Evolutionary conservation across 805 yeast species (phyloP), one percentile per base, ranked within the genome.

Genomic region (Metschnikowia arizonensis): DNA sequence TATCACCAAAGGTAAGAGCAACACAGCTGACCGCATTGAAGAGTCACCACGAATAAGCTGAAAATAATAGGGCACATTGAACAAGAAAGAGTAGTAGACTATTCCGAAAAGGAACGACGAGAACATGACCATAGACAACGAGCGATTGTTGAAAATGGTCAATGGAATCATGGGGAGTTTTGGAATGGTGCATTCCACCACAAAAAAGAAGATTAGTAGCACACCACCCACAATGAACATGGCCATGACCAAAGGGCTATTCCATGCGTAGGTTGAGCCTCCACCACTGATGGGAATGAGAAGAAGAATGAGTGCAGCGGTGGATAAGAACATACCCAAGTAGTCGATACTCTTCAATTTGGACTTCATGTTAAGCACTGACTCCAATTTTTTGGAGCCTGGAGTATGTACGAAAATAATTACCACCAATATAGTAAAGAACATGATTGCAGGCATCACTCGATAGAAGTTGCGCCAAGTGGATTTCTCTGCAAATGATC

Each of bases 261-360:
- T 53, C 89, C 89, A 84, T 0, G 66, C 59, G 56, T 72, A 81
- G 9, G 74, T 64, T 7, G 76, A 64, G 2, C 88, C 88, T 29
- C 88, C 88, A 14, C 83, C 82, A 50, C 74, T 72, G 17, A 80
- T 58, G 2, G 83, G 82, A n/a, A 81, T 67, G 39, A 80, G 65
- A 12, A 81, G 54, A 3, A 81, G 58, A 0, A 79, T 74, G 23
- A 73, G 65, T 0, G 77, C 73, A 1, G 77, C 67, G 4, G 81
- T 65, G 29, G 78, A 63, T 11, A 76, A 61, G 24, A 75, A 50
- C 34, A 78, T 68, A 0, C 88, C 88, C 6, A 63, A 51, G 50
- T 72, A 76, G 59, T 82, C 88, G 34, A 79, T 72, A 29, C 68
- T 71, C 53, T 60, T 60, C 52, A 76, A 59, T 50, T 73, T 73